Conservation (phyloP, 2,329 filamentous ascomycete species). For the Microdochium paspali region DNA sequence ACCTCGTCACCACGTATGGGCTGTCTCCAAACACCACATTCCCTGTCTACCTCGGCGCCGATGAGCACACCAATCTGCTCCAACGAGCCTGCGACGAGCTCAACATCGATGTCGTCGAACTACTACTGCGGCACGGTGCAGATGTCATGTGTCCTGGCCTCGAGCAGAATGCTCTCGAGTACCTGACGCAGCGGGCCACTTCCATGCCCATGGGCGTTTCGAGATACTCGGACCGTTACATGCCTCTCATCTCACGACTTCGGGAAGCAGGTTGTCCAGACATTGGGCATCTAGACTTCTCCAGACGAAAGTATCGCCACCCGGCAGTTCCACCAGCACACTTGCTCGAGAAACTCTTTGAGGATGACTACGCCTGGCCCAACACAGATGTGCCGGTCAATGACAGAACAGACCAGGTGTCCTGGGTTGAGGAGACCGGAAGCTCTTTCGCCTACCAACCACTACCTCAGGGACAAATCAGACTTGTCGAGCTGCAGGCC, state of each 20-base stretch:
- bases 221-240: not conserved
- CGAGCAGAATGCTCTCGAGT: not conserved
- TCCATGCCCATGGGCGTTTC: not conserved
- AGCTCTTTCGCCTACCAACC: not conserved
- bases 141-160: not conserved
- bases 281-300: not conserved
- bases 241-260: not conserved
- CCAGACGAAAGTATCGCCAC: not conserved
- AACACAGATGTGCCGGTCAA: not conserved
- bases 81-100: not conserved
- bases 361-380: not conserved
- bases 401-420: not conserved
- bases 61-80: not conserved
- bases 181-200: not conserved
- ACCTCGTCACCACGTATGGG: not conserved
- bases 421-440: not conserved
- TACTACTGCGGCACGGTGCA: not conserved
- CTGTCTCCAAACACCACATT: not conserved
- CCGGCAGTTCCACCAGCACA: not conserved
- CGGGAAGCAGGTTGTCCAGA: not conserved
- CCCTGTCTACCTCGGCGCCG: not conserved
- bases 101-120: not conserved
- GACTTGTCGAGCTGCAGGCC: not conserved
- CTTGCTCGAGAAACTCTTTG: not conserved
- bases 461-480: not conserved